A percentile compares a stretch with the other conserved stretches of the same genome.
phyloP scores from a whole-genome alignment of 208 protist genomes.

The Leishmania guyanensis region DNA sequence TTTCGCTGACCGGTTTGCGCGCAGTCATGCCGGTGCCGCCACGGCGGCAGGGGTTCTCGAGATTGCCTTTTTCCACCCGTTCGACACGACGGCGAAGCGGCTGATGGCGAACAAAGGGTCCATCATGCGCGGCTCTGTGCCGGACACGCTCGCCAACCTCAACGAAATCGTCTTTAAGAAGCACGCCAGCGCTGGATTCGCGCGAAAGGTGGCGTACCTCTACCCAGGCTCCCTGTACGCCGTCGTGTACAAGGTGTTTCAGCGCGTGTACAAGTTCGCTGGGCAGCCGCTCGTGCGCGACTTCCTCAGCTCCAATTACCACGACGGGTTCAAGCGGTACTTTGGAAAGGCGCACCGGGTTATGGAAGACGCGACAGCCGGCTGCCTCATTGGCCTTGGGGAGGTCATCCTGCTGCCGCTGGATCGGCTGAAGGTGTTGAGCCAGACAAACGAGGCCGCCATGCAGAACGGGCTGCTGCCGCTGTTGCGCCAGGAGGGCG shows the following conservation, averaged over 20 bases:
- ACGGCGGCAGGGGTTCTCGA: slow-evolving; percentile 79
- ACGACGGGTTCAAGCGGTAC: slow-evolving; percentile 41
- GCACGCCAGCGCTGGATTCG: slow-evolving; percentile 52
- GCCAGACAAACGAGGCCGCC: slow-evolving; percentile 87
- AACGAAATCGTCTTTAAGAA: slow-evolving; percentile 84
- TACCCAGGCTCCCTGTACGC: slow-evolving; percentile 91
- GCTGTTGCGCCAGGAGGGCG: slow-evolving; percentile 76
- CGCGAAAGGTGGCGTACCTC: slow-evolving; percentile 80
- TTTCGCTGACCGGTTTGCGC: slow-evolving; percentile 45
- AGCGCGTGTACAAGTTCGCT: slow-evolving; percentile 93
- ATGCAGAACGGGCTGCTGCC: slow-evolving; percentile 63
- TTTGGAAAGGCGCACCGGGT: slow-evolving; percentile 69
- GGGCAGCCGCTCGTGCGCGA: slow-evolving; percentile 89
- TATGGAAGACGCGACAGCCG: slow-evolving; percentile 77
- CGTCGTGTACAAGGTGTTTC: slow-evolving; percentile 90
- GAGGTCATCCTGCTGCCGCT: slow-evolving; percentile 91
- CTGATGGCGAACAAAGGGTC: slow-evolving; percentile 79
- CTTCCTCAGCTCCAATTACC: slow-evolving; percentile 49
- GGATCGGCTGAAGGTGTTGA: slow-evolving; percentile 91
- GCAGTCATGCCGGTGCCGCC: slow-evolving; percentile 65
- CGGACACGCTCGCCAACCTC: slow-evolving; percentile 55
- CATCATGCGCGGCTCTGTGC: slow-evolving; percentile 45
- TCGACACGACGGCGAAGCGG: slow-evolving; percentile 91
- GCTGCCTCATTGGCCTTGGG: slow-evolving; percentile 85
- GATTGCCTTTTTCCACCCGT: slow-evolving; percentile 89